Evolutionary conservation across 2,329 filamentous ascomycete species (phyloP), one percentile per base, ranked within the genome.

Genomic region (Madurella mycetomatis): DNA sequence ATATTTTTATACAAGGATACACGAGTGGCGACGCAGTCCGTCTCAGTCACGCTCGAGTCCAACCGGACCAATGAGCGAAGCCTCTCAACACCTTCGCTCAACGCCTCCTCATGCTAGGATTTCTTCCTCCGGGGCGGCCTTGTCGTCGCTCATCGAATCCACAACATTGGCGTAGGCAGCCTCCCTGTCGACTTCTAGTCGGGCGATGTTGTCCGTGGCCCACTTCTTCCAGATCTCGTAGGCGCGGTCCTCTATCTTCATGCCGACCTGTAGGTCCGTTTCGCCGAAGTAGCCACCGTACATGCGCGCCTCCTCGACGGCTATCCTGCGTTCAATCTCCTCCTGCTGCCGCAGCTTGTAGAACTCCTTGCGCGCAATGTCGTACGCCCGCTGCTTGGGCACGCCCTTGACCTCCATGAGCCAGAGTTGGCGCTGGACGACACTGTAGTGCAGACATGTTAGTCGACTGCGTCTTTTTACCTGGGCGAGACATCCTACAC

Each of bases 251-350:
- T 99, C 94, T 50, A 96, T 78, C 58, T 85, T 76, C 83, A 94
- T 88, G 61, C 89, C 85, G 53, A 95, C 77, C 56, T 95, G 86
- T 49, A 91, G 69, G 56, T 82, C 79, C 41, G 82, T 78, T 71
- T 86, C 88, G 69, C 90, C 90, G 69, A 97, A 97, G 77, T 90
- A 90, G 48, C 91, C 92, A 50, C 94, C 94, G 5, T 88, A 86
- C 64, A 88, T 82, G 59, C 85, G 77, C 30, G 94, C 92, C 73
- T 99, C 94, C 73, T 99, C 94, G 47, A 84, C 79, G 8, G 92
- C 89, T 56, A 99, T 81, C 63, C 92, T 85, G 62, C 83, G 80
- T 73, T 92, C 85, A 46, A 96, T 82, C 61, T 96, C 91, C 64
- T 95, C 85, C 56, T 84, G 78, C 64, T 95, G 87, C 55, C 94